Base-by-base conservation (phyloP, 176 grass and related monocot genomes). In the Lolium multiflorum region DNA sequence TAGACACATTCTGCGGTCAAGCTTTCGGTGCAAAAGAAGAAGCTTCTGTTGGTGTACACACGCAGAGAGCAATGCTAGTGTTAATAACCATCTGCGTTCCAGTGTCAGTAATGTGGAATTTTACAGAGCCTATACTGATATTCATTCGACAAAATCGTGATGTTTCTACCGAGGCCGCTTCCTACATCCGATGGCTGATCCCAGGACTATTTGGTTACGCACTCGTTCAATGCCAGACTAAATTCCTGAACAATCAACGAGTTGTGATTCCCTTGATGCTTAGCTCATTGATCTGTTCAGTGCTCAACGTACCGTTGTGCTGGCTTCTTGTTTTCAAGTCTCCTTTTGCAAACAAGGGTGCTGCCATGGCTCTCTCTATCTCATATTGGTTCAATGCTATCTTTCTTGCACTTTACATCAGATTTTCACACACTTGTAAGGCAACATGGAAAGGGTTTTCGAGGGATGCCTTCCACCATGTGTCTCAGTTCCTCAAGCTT, bases 1-100 rank as follows among this genome's bases (percentile, higher is more conserved):
- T 94, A 8, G 92, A 94, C 62, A 91, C 92, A 13, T 80, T 91
- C 48, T 94, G 92, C 7, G 92, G 92, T 3, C 92, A 91, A 69
- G 85, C 86, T 22, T 94, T 88, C 35, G 89, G 92, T 9, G 89
- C 92, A 66, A 88, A 89, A 81, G 82, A 91, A 74, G 85, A 89
- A 67, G 82, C 57, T 43, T 77, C 85, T 18, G 82, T 94, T 3
- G 86, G 92, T 48, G 78, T 91, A 49, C 88, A 94, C 65, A 72
- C 73, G 13, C 92, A 94, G 76, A 90, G 89, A 80, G 92, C 86
- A 22, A 69, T 89, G 46, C 9, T 91, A 24, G 74, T 88, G 70
- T 73, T 94, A 69, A n/a, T 78, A 3, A 48, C 83, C 51, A 12
- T 65, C 4, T 75, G 85, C 66, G 52, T 94, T 52, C 92, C 92